These are phyloP conservation scores for Ustulina deusta DNA, from an alignment of 2,329 filamentous ascomycete genomes.

Conservation along the genomic window DNA sequence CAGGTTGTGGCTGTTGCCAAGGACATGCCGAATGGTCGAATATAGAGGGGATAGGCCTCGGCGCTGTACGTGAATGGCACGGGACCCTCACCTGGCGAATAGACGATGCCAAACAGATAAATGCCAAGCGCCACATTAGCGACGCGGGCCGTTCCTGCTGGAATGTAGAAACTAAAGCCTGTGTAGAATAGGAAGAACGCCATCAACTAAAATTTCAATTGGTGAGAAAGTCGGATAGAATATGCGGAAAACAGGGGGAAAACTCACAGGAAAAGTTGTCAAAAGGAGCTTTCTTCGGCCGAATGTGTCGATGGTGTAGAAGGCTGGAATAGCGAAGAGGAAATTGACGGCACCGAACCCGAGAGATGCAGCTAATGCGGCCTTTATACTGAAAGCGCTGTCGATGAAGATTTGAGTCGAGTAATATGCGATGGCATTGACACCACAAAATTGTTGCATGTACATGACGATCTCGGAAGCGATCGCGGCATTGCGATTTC, in stretches of 20 bases:
- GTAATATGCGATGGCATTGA: slow-evolving; percentile 63
- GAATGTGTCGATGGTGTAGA: slow-evolving; percentile 76
- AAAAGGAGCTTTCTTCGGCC: slow-evolving; percentile 73
- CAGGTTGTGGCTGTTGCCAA: slow-evolving; percentile 66
- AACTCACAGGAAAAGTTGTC: slow-evolving; percentile 67
- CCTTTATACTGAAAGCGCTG: slow-evolving; percentile 62
- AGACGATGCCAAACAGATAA: slow-evolving; percentile 63
- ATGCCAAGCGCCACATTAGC: slow-evolving; percentile 62
- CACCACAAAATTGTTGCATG: slow-evolving; percentile 69
- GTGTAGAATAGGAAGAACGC: slow-evolving; percentile 61
- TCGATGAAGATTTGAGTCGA: slow-evolving; percentile 71
- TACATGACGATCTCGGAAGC: slow-evolving; percentile 75
- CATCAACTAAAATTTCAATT: slow-evolving; percentile 61
- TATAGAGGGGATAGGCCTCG: slow-evolving; percentile 74
- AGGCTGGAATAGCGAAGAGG: slow-evolving; percentile 71
- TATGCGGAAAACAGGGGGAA: background rate
- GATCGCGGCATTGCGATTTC: slow-evolving; percentile 71
- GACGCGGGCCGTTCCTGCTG: slow-evolving; percentile 54
- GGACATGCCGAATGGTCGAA: slow-evolving; percentile 72
- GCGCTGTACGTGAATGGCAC: slow-evolving; percentile 76
- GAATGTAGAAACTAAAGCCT: slow-evolving; percentile 61
- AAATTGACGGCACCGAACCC: slow-evolving; percentile 75
- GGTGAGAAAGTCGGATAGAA: slow-evolving; percentile 3
- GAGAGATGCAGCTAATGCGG: slow-evolving; percentile 69
- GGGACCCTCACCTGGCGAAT: slow-evolving; percentile 70